Percentiles rank a stretch among this genome's conserved stretches.
phyloP scores from a whole-genome alignment of 2,329 filamentous ascomycete species.

The Aspergillus versicolor region DNA sequence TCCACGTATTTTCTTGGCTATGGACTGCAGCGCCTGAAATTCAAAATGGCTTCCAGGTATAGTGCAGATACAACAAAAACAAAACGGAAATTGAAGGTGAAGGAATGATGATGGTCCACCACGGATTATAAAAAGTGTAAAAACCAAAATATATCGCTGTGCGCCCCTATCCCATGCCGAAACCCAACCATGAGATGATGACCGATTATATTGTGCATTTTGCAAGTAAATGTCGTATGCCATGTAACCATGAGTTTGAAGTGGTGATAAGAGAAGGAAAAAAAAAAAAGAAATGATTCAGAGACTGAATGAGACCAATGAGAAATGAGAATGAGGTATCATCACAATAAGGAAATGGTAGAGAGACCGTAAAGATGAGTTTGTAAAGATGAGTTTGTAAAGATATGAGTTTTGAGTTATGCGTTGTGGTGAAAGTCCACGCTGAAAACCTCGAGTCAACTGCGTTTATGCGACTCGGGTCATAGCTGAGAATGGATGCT shows the following conservation, averaged over 20 bases:
- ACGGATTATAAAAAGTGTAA: conserved; percentile 13
- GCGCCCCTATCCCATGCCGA: conserved; percentile 16
- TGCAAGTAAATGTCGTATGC: conserved; percentile 7
- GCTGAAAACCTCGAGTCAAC: not conserved
- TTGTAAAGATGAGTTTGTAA: conserved; percentile 4
- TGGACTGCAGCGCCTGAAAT: not conserved
- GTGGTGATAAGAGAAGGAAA: not conserved
- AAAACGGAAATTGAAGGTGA: not conserved
- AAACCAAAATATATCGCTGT: conserved; percentile 8
- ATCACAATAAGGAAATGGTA: conserved; percentile 7
- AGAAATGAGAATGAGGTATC: conserved; percentile 3
- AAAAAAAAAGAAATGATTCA: conserved; percentile 1
- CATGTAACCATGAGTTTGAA: conserved; percentile 3
- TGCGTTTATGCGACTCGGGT: conserved; percentile 1
- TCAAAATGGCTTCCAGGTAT: not conserved
- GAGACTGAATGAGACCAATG: not conserved
- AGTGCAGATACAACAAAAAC: not conserved
- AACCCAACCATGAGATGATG: conserved; percentile 14
- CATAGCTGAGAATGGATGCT: not conserved
- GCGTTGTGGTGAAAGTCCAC: not conserved
- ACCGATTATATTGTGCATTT: conserved; percentile 13
- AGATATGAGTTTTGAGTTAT: not conserved
- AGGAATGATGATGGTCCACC: not conserved
- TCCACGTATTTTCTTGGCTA: not conserved
- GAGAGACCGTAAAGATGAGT: conserved; percentile 4